These are phyloP conservation scores for Passiflora organensis DNA, from an alignment of 345 rosid genomes.

Conservation along the genomic window DNA sequence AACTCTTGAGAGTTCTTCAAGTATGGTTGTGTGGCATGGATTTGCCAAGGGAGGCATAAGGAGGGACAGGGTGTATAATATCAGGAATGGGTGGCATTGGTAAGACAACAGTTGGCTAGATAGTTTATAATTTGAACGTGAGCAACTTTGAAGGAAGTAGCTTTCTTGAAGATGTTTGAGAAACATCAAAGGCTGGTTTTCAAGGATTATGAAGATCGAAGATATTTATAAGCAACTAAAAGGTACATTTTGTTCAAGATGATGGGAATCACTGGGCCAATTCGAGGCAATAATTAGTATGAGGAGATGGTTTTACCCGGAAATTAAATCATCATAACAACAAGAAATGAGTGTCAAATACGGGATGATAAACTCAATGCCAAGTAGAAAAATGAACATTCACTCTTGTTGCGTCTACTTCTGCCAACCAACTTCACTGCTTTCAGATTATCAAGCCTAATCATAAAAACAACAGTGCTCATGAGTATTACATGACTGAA, in stretches of 20 bases:
- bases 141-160: background rate
- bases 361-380: background rate
- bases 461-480: too few species aligned
- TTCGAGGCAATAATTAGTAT: background rate
- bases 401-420: too few species aligned
- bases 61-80: too few species aligned
- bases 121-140: background rate
- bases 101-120: background rate
- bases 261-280: background rate
- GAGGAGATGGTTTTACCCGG: background rate
- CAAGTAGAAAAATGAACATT: background rate
- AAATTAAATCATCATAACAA: slow-evolving; percentile 8
- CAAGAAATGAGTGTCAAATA: background rate
- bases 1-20: too few species aligned
- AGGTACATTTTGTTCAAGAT: slow-evolving; percentile 12
- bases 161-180: background rate
- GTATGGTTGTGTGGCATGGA: too few species aligned
- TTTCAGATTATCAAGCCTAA: too few species aligned
- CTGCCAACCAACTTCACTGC: too few species aligned
- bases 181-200: background rate
- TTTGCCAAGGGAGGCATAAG: too few species aligned
- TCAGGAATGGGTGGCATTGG: background rate
- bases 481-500: too few species aligned
- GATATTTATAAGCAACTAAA: background rate
- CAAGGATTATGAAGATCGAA: background rate